phyloP scores from a whole-genome alignment of 805 yeast genomes.

The Yarrowia osloensis region DNA sequence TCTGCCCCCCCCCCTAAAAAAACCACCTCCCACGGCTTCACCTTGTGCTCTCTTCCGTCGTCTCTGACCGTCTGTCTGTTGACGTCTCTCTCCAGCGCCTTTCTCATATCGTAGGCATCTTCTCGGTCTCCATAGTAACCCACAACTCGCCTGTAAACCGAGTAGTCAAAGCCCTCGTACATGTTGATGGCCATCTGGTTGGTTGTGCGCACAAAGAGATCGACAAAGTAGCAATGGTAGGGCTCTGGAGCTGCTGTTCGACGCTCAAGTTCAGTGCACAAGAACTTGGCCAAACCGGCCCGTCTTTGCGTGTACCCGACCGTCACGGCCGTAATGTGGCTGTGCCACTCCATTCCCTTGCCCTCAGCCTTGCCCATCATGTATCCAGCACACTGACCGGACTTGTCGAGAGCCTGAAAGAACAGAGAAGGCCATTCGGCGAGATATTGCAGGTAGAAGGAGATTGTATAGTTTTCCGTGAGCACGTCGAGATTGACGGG shows the following conservation, averaged over 20 bases:
- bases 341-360: slow-evolving; percentile 80
- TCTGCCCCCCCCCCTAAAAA: background rate
- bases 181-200: slow-evolving; percentile 76
- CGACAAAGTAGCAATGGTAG: slow-evolving; percentile 80
- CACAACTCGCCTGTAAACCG: slow-evolving; percentile 80
- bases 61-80: slow-evolving; percentile 24
- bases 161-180: slow-evolving; percentile 84
- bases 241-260: slow-evolving; percentile 71
- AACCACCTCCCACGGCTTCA: slow-evolving; percentile 28
- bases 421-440: slow-evolving; percentile 85
- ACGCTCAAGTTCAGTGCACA: slow-evolving; percentile 72
- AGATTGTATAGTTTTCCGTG: slow-evolving; percentile 86
- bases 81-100: slow-evolving; percentile 65
- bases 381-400: slow-evolving; percentile 48
- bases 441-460: slow-evolving; percentile 81
- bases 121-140: slow-evolving; percentile 73
- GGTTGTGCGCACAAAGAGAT: slow-evolving; percentile 86
- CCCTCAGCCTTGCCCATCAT: slow-evolving; percentile 98
- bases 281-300: slow-evolving; percentile 77
- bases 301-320: slow-evolving; percentile 80
- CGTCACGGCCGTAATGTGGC: slow-evolving; percentile 95
- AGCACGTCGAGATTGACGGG: slow-evolving; percentile 81
- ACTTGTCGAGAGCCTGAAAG: slow-evolving; percentile 60
- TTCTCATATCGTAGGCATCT: slow-evolving; percentile 63
- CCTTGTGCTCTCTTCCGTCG: slow-evolving; percentile 4